Evolutionary conservation across 495 filamentous ascomycete species (phyloP), one percentile per base, ranked within the genome.

Genomic region (Massariosphaeria phaeospora): DNA sequence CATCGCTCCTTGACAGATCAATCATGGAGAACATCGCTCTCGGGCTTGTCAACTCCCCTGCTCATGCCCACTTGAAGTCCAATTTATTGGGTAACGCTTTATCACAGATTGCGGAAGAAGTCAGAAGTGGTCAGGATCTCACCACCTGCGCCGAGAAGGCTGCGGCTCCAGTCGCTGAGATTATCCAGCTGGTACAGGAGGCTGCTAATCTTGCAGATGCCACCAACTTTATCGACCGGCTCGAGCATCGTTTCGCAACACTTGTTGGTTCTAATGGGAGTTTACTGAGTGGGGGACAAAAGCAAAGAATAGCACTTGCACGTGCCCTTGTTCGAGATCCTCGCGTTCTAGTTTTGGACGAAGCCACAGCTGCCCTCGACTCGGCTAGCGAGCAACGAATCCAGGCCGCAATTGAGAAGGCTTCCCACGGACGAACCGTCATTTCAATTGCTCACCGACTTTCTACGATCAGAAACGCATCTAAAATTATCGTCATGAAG

Each of bases 301-400:
- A 70, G 55, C 70, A 73, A 47, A 67, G 70, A 17, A 63, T 71
- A 26, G 70, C 68, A 15, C 68, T 73, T 30, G 70, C 70, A 2
- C 66, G 70, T 27, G 70, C 70, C 1, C 59, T 73, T 17, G 57
- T 97, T 5, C 79, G 89, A 31, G 83, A 95, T 62, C 86, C 91
- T 0, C 81, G 81, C 11, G 77, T 96, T 30, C 62, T 96, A 12
- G 78, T 96, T 20, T 67, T 96, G 39, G 90, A 96, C 64, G 90
- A 96, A 70, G 90, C 90, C 0, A 96, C 90, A 0, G 85, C 81
- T 2, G 88, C 90, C 2, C 85, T 96, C 2, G 90, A 95, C 66
- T 91, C 91, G 82, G 79, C 82, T 27, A 93, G 87, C 0, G 90
- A 96, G 67, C 72, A 76, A 2, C 71, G 91, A 12, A 91, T 96